Evolutionary conservation across 176 grass and related monocot genomes (phyloP), one percentile per base, ranked within the genome.

Genomic region (Avena insularis): DNA sequence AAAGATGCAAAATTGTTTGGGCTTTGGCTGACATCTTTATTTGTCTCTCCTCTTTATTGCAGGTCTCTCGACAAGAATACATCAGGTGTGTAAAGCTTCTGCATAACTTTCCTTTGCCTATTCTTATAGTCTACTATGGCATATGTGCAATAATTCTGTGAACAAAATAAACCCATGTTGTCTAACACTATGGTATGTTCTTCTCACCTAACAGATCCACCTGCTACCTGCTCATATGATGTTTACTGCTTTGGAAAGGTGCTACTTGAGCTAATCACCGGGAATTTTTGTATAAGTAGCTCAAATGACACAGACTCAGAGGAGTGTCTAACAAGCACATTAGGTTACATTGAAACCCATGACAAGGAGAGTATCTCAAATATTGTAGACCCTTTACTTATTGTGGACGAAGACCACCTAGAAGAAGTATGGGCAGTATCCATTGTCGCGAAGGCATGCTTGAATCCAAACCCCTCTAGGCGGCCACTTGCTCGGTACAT

Each of bases 201-300:
- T 59, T 88, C 35, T 91, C 59, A 50, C 56, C 36, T 85, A 78
- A 86, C 90, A 94, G 93, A 93, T 21, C 86, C 89, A 79, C 92
- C 93, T 76, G 96, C 94, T 55, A 89, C 86, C 45, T 83, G 83
- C 83, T 77, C 92, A 36, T 94, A 94, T 6, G 93, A 98, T 33
- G 73, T 96, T 57, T 98, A 95, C 79, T 93, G 96, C 78, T 92
- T 98, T 56, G 96, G 96, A 19, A 98, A 98, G 80, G 96, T 98
- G 70, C 87, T 98, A 6, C 85, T 98, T 10, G 96, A 93, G 89
- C 67, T 98, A 83, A 84, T 98, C 47, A 98, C 96, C 0, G 96
- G 96, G 20, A 91, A 94, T 46, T 71, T 90, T 10, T 89, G 93
- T 6, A 79, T 78, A 57, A 96, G 93, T 84, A 76, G 92, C 38